Evolutionary conservation across 805 yeast genomes (phyloP).

Genomic region (Candida nonsorbophila): DNA sequence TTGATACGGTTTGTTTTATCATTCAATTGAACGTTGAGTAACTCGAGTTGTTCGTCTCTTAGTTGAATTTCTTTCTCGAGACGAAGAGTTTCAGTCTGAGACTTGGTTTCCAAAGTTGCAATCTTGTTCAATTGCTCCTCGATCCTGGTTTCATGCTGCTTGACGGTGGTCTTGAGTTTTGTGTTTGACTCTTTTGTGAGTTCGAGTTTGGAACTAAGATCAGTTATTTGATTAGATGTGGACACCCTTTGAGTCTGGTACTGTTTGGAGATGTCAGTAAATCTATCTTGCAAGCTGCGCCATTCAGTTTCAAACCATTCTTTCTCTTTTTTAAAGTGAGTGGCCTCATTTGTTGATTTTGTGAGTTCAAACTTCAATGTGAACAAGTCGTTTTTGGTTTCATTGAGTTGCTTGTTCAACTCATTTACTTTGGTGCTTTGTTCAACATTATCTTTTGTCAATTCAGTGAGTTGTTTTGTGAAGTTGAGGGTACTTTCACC

Average conservation of each 20-base stretch:
- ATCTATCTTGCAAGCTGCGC: slow-evolving; percentile 26
- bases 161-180: slow-evolving; percentile 37
- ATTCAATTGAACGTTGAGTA: slow-evolving; percentile 48
- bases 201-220: slow-evolving; percentile 19
- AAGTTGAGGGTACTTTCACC: slow-evolving; percentile 22
- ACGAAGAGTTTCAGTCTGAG: slow-evolving; percentile 44
- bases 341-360: slow-evolving; percentile 27
- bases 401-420: slow-evolving; percentile 30
- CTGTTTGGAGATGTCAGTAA: slow-evolving; percentile 32
- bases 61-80: slow-evolving; percentile 33
- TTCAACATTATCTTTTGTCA: slow-evolving; percentile 30
- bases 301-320: slow-evolving; percentile 38
- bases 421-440: slow-evolving; percentile 29
- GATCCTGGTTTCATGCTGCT: slow-evolving; percentile 40
- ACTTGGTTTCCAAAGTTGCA: slow-evolving; percentile 17
- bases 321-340: slow-evolving; percentile 29
- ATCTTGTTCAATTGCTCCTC: slow-evolving; percentile 18
- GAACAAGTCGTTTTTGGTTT: slow-evolving; percentile 31
- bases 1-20: slow-evolving; percentile 49
- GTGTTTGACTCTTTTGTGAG: slow-evolving; percentile 30
- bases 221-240: slow-evolving; percentile 22
- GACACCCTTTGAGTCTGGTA: slow-evolving; percentile 31
- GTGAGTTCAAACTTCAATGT: slow-evolving; percentile 28
- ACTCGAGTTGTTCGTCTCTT: slow-evolving; percentile 56
- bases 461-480: slow-evolving; percentile 20